Conservation (phyloP, 805 yeast species). For the Cyberlindnera euphorbiiphila region DNA sequence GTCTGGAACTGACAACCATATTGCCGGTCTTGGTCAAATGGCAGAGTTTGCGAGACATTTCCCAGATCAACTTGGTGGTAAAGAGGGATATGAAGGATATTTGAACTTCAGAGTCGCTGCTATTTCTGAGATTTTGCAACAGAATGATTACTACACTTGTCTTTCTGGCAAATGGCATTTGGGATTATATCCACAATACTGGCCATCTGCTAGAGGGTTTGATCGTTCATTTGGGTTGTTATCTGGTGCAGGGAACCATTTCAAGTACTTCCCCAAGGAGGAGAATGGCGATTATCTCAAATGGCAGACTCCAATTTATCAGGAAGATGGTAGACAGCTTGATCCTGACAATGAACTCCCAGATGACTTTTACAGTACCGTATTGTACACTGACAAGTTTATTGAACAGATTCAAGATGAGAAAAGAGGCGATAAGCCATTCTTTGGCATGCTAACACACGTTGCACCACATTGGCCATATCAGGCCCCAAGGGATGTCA, state of each 20-base stretch:
- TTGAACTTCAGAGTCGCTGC: constrained; percentile 50
- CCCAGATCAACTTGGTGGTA: constrained; percentile 38
- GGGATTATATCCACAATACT: constrained; percentile 43
- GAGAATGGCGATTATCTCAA: constrained; percentile 6
- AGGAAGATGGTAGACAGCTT: constrained; percentile 26
- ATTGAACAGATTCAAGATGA: constrained; percentile 33
- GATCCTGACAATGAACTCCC: constrained; percentile 32
- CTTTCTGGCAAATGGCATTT: constrained; percentile 62
- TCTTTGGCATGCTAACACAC: constrained; percentile 50
- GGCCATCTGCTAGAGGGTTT: constrained; percentile 49
- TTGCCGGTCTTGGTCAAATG: constrained; percentile 60
- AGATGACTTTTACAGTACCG: constrained; percentile 44
- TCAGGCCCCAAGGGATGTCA: constrained; percentile 50
- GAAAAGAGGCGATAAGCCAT: constrained; percentile 43
- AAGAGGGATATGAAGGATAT: constrained; percentile 55
- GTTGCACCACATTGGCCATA: constrained; percentile 69
- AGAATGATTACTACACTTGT: constrained; percentile 42
- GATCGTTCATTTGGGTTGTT: constrained; percentile 45
- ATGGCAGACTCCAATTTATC: constrained; percentile 17
- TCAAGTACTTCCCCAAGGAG: constrained; percentile 31
- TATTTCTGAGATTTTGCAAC: constrained; percentile 46
- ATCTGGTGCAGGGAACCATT: constrained; percentile 59
- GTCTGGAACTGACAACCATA: constrained; percentile 59
- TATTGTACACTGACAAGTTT: constrained; percentile 41
- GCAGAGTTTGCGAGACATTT: constrained; percentile 38